Percentiles rank a stretch among this genome's conserved stretches.
These are phyloP conservation scores for Cutaneotrichosporon mucoides DNA, from an alignment of 1,284 basidiomycete genomes.

Conservation along the genomic window DNA sequence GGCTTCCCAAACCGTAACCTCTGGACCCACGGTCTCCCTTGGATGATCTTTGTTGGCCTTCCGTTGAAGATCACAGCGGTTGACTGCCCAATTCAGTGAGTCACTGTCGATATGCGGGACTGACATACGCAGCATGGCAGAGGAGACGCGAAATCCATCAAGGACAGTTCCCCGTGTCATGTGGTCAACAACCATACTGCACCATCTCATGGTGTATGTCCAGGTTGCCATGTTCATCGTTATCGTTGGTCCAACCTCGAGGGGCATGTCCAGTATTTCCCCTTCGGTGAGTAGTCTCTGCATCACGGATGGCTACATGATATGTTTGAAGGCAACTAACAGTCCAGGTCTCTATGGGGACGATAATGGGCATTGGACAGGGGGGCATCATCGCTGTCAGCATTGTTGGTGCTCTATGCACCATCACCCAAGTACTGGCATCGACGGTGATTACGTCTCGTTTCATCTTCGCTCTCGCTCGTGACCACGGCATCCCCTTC, in stretches of 20 bases:
- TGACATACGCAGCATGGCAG: conserved; percentile 1
- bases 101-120: background rate
- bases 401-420: conserved; percentile 28
- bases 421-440: conserved; percentile 39
- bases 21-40: background rate
- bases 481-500: conserved; percentile 47
- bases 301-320: too few relatives aligned
- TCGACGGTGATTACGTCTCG: conserved; percentile 46
- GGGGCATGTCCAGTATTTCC: background rate
- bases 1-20: background rate
- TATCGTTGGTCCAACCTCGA: background rate
- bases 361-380: background rate
- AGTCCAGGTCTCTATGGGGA: background rate
- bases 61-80: background rate
- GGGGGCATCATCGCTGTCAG: conserved; percentile 1
- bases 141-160: conserved; percentile 38
- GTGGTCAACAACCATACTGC: conserved; percentile 27
- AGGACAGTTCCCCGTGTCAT: conserved; percentile 43
- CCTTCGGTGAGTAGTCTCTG: background rate
- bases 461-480: conserved; percentile 46
- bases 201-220: conserved; percentile 1
- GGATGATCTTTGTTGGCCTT: background rate
- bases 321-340: background rate
- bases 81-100: conserved; percentile 1
- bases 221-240: background rate